Evolutionary conservation across 2,329 filamentous ascomycete genomes (phyloP).

Genomic region (Torrubiella hemipterigena): DNA sequence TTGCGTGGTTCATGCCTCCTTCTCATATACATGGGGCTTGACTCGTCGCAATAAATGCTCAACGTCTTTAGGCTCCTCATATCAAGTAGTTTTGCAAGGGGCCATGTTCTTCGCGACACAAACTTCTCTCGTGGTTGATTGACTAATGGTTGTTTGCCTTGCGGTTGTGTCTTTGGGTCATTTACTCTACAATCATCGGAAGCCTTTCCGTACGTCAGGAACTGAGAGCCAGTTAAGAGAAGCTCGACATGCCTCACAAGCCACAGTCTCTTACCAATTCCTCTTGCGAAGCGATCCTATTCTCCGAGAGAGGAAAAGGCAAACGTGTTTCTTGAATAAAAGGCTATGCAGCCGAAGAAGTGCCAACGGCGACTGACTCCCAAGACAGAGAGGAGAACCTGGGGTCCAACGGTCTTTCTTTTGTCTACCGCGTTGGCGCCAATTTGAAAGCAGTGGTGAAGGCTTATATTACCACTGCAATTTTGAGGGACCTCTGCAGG

Average conservation of each 20-base stretch:
- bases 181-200: too few species aligned
- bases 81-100: constrained; percentile 22
- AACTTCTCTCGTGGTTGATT: constrained; percentile 12
- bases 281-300: constrained; percentile 31
- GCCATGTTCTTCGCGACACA: constrained; percentile 24
- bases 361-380: constrained; percentile 27
- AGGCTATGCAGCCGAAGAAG: constrained; percentile 27
- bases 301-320: constrained; percentile 42
- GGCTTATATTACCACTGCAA: constrained; percentile 7
- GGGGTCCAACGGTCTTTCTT: constrained; percentile 19
- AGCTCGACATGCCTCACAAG: constrained; percentile 32
- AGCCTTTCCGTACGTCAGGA: constrained; percentile 11
- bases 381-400: constrained; percentile 23
- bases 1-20: constrained; percentile 21
- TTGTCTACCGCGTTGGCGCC: constrained; percentile 18
- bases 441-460: constrained; percentile 28
- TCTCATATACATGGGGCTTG: constrained; percentile 14
- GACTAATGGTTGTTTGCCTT: too few species aligned
- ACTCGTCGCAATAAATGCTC: constrained; percentile 27
- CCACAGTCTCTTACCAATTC: constrained; percentile 28
- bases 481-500: constrained; percentile 6
- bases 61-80: constrained; percentile 27
- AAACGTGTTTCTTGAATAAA: constrained; percentile 37
- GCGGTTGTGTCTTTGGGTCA: not conserved
- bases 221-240: constrained; percentile 26